Conservation (phyloP, 2,329 filamentous ascomycete species). For the Aspergillus spinulosporus region DNA sequence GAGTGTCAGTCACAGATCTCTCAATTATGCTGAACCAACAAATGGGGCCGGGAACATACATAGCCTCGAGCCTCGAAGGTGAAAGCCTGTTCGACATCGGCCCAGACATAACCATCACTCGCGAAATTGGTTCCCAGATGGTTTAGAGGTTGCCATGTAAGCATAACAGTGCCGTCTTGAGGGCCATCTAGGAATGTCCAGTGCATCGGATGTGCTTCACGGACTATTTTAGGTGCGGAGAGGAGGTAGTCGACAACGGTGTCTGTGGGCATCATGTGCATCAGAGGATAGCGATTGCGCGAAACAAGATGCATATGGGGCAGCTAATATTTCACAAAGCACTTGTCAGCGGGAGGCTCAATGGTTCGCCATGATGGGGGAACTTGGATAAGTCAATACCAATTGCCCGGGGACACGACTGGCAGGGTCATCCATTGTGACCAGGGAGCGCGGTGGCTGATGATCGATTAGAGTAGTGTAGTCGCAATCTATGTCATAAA, state of each 20-base stretch:
- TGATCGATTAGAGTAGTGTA: constrained; percentile 13
- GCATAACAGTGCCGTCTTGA: constrained; percentile 74
- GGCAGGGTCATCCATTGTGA: constrained; percentile 49
- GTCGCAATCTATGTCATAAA: constrained; percentile 15
- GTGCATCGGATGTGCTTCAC: constrained; percentile 80
- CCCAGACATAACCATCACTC: constrained; percentile 92
- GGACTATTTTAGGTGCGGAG: constrained; percentile 79
- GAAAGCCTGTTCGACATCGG: constrained; percentile 74
- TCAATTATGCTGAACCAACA: background rate
- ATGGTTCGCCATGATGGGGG: constrained; percentile 7
- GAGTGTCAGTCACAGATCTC: constrained; percentile 7
- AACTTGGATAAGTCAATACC: constrained; percentile 35
- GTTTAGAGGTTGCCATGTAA: constrained; percentile 84
- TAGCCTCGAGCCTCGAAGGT: constrained; percentile 71
- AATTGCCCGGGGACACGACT: constrained; percentile 47
- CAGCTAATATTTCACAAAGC: constrained; percentile 55
- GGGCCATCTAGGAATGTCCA: constrained; percentile 90
- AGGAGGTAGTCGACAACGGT: constrained; percentile 82
- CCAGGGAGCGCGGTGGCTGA: constrained; percentile 21
- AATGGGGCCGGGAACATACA: constrained; percentile 46
- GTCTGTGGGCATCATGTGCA: constrained; percentile 68
- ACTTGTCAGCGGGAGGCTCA: constrained; percentile 15
- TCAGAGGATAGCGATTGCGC: constrained; percentile 73
- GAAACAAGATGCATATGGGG: constrained; percentile 90
- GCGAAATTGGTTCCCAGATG: constrained; percentile 72